Conservation (phyloP, 768 basidiomycete genomes). For the Leccinum aurantiacum region DNA sequence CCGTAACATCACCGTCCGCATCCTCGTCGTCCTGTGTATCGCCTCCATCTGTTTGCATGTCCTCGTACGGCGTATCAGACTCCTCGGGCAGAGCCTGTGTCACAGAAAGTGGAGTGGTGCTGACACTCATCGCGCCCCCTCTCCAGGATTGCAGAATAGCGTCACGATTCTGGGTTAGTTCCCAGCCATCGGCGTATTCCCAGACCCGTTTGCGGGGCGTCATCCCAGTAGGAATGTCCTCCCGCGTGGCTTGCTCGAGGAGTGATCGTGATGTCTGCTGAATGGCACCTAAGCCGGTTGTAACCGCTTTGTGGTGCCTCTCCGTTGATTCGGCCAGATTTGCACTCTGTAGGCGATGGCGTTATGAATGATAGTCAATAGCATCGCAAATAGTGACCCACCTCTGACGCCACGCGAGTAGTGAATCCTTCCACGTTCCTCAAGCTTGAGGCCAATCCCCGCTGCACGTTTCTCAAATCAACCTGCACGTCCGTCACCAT, state of each 20-base stretch:
- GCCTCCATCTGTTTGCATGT: conserved; percentile 22
- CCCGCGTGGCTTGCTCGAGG: conserved; percentile 54
- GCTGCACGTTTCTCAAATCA: conserved; percentile 52
- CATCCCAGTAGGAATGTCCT: conserved; percentile 65
- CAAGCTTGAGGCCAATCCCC: conserved; percentile 50
- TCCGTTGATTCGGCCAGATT: conserved; percentile 41
- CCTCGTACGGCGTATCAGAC: conserved; percentile 17
- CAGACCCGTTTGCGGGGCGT: conserved; percentile 78
- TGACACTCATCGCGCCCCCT: conserved; percentile 33
- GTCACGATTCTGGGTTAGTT: conserved; percentile 63
- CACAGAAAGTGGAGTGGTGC: conserved; percentile 40
- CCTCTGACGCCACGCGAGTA: conserved; percentile 50
- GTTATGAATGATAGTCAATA: neutral
- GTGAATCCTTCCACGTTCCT: conserved; percentile 46
- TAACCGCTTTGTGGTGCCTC: conserved; percentile 43
- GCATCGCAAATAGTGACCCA: conserved; percentile 27
- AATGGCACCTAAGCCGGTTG: conserved; percentile 46
- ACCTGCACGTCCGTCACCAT: conserved; percentile 51
- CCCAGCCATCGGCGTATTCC: conserved; percentile 72
- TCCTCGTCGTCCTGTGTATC: conserved; percentile 18
- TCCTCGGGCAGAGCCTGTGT: conserved; percentile 37
- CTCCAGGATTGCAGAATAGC: conserved; percentile 55
- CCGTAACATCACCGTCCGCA: conserved; percentile 21
- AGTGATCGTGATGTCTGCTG: conserved; percentile 52
- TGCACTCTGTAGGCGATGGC: conserved; percentile 37